A percentile compares a stretch with the other conserved stretches of the same genome.
phyloP scores from a whole-genome alignment of 805 yeast genomes.

The Saccharomycopsis fibuligera region DNA sequence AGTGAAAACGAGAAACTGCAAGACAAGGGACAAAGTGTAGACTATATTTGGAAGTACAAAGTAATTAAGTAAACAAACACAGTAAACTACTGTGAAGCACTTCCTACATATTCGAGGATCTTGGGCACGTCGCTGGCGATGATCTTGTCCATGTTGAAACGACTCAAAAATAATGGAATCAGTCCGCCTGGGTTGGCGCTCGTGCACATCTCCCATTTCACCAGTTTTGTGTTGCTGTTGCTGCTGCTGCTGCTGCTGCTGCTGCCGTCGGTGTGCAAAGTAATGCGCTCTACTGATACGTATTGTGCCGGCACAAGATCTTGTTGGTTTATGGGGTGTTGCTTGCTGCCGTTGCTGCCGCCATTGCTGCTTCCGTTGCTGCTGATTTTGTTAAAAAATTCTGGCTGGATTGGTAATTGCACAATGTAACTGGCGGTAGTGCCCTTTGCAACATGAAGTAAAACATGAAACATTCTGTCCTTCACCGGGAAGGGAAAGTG shows the following conservation, averaged over 20 bases:
- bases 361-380: neutral
- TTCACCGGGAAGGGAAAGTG: slow-evolving; percentile 4
- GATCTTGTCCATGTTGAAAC: slow-evolving; percentile 8
- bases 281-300: slow-evolving; percentile 1
- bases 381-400: neutral
- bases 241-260: neutral
- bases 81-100: no score
- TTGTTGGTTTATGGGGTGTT: no score
- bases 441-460: slow-evolving; percentile 1
- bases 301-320: slow-evolving; percentile 5
- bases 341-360: neutral
- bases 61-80: no score
- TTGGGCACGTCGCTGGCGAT: slow-evolving; percentile 8
- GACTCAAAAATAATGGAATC: slow-evolving; percentile 6
- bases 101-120: no score
- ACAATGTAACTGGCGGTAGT: neutral
- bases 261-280: neutral
- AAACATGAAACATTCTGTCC: slow-evolving; percentile 5
- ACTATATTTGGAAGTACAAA: no score
- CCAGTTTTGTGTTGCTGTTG: neutral
- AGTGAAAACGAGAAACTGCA: no score
- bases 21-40: no score
- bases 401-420: slow-evolving; percentile 7
- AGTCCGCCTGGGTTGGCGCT: slow-evolving; percentile 7
- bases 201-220: slow-evolving; percentile 9